phyloP scores from a whole-genome alignment of 371 early-diverging fungal genomes.

The Haplosporangium sp. region DNA sequence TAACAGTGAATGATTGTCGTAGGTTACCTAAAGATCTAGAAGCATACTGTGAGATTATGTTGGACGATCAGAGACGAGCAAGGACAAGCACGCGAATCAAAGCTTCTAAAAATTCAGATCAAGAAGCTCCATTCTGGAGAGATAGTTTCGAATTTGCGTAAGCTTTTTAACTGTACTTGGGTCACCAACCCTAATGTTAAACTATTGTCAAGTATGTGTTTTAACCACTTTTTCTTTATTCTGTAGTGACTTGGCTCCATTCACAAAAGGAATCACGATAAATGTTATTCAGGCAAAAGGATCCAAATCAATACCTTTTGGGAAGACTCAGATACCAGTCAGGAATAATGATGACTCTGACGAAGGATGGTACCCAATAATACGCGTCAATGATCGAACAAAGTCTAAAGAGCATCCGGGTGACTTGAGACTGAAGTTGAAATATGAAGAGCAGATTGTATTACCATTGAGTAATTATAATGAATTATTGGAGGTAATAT shows the following conservation, averaged over 20 bases:
- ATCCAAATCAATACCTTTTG: conserved; percentile 56
- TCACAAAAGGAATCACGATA: conserved; percentile 61
- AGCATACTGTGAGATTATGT: conserved; percentile 60
- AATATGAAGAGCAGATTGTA: conserved; percentile 70
- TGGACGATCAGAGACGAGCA: conserved; percentile 67
- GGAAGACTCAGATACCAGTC: conserved; percentile 45
- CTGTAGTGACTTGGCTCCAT: conserved; percentile 57
- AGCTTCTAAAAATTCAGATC: conserved; percentile 24
- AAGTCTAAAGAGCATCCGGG: conserved; percentile 57
- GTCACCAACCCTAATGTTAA: background rate
- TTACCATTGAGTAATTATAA: conserved; percentile 57
- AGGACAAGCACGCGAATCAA: conserved; percentile 59
- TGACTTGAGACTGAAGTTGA: conserved; percentile 67
- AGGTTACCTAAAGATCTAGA: conserved; percentile 56
- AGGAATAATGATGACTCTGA: conserved; percentile 32
- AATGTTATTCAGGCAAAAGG: conserved; percentile 59
- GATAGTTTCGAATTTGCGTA: conserved; percentile 63
- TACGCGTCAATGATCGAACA: conserved; percentile 49
- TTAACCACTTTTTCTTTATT: background rate
- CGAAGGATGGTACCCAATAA: conserved; percentile 67
- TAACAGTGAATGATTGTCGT: conserved; percentile 64
- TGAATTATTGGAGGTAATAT: conserved; percentile 48
- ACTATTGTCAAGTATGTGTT: background rate
- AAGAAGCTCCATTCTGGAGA: conserved; percentile 59
- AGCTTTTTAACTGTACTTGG: background rate